Evolutionary conservation across 2,329 filamentous ascomycete genomes (phyloP).

Genomic region (Biscogniauxia mediterranea): DNA sequence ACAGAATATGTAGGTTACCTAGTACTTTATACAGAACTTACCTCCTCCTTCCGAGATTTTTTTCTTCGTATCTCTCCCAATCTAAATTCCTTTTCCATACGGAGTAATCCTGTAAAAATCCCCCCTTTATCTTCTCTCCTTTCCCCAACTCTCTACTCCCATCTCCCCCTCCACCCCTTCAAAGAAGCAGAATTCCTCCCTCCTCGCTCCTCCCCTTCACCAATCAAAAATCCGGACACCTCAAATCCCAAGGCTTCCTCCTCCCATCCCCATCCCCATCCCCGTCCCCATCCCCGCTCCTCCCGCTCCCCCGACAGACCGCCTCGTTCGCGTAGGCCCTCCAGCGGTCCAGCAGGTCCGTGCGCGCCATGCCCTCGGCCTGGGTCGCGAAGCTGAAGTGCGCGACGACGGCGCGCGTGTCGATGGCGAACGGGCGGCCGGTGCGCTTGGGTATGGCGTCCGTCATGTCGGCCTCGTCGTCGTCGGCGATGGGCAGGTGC

Average conservation of each 20-base stretch:
- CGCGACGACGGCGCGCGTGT: slow-evolving; percentile 51
- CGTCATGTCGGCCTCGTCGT: slow-evolving; percentile 47
- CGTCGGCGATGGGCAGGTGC: slow-evolving; percentile 43
- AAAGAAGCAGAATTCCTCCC: background rate
- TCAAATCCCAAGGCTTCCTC: slow-evolving; percentile 19
- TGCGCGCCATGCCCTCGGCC: slow-evolving; percentile 43
- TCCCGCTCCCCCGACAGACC: slow-evolving; percentile 37
- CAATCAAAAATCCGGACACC: slow-evolving; percentile 14
- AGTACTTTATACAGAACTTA: no score
- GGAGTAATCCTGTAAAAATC: no score
- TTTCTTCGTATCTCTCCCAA: no score
- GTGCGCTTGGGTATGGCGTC: slow-evolving; percentile 39
- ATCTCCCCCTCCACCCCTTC: background rate
- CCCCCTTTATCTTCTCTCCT: no score
- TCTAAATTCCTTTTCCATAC: no score
- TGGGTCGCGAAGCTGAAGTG: slow-evolving; percentile 51
- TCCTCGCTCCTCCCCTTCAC: slow-evolving; percentile 1
- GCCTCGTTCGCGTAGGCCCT: slow-evolving; percentile 51
- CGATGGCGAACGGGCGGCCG: slow-evolving; percentile 46
- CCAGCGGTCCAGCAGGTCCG: slow-evolving; percentile 54
- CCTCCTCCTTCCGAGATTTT: no score
- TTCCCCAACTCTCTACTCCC: background rate
- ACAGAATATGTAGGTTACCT: no score
- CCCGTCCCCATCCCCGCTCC: slow-evolving; percentile 9
- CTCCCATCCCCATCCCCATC: slow-evolving; percentile 2